A percentile compares a stretch with the other conserved stretches of the same genome.
These are phyloP conservation scores for Gryganskiella cystojenkinii DNA, from an alignment of 192 early-diverging fungal genomes.

Conservation along the genomic window DNA sequence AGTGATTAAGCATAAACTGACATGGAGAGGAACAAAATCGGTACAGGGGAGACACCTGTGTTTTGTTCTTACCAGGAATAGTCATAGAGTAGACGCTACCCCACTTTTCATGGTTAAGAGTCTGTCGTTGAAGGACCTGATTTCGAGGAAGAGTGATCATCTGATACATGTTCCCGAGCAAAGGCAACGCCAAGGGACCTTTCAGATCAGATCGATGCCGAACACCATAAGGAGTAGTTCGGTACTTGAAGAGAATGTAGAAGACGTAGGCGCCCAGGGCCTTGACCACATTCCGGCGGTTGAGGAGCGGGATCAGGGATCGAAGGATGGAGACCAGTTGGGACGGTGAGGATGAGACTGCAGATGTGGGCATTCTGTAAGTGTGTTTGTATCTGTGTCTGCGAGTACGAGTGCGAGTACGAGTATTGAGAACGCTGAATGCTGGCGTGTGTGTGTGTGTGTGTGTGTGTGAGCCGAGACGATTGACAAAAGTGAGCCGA, in stretches of 20 bases:
- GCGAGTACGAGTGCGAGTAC: too few species aligned
- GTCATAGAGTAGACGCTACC: constrained; percentile 35
- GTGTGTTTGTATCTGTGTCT: too few species aligned
- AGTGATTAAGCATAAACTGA: too few species aligned
- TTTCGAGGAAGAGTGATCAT: neutral
- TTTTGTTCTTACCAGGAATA: constrained; percentile 7
- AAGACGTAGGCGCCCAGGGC: constrained; percentile 6
- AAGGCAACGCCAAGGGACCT: constrained; percentile 31
- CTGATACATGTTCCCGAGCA: constrained; percentile 30
- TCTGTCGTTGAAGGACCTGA: constrained; percentile 30
- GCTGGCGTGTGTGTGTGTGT: too few species aligned
- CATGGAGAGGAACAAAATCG: too few species aligned
- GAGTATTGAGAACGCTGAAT: too few species aligned
- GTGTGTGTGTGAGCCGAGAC: too few species aligned
- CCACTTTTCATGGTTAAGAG: constrained; percentile 16
- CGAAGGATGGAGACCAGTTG: neutral
- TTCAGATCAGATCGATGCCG: constrained; percentile 32
- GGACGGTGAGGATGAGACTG: neutral
- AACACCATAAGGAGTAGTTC: constrained; percentile 17
- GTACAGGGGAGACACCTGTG: too few species aligned
- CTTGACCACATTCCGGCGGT: neutral
- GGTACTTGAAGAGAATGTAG: constrained; percentile 35
- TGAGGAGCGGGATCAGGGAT: neutral
- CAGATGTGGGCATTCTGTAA: too few species aligned
- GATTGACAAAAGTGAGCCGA: too few species aligned